Base-by-base conservation (phyloP, 495 filamentous ascomycete genomes). In the Aspergillus asperescens region DNA sequence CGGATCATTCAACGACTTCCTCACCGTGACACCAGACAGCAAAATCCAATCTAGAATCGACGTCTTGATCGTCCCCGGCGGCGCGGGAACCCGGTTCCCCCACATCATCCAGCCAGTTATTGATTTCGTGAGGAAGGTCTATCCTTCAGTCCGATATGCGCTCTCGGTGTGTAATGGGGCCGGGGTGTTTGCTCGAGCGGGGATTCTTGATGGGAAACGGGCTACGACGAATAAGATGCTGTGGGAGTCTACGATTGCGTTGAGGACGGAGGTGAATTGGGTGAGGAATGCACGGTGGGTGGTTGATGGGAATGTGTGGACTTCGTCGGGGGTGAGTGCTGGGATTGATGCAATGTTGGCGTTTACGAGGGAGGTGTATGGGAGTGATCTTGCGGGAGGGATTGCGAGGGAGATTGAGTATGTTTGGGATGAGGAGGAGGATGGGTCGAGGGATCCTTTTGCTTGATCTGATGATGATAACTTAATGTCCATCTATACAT, bases 1-100 rank as follows among this genome's bases (percentile, higher is more conserved):
- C 25, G 42, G 49, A 44, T 4, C 35, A 0, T 34, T 40, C 35
- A 43, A 43, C 25, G 48, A 44, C 34, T 51, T 62, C 13, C 68
- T 81, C 49, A 54, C 53, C 39, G 57, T 86, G 18, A 54, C n/a
- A 82, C 9, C 83, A 85, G 28, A 87, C 85, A 6, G 83, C 83
- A 63, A 84, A 81, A 0, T 84, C 81, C 59, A 47, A 58, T 0
- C 65, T 65, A 1, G 46, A 50, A 1, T 88, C 6, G 85, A 90
- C 38, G 77, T 87, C 8, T 73, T 89, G 4, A 61, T 89, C 39
- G 67, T 90, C 3, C 85, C 84, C 0, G 86, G 86, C 4, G 86
- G 86, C 0, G 9, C 65, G 1, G 85, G 85, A 18, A 65, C 71
- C 4, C 74, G 80, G 7, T 54, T 20, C 19, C 54, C 52, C 2